phyloP scores from a whole-genome alignment of 129 eudicot species.

The Kitagawia praeruptora region DNA sequence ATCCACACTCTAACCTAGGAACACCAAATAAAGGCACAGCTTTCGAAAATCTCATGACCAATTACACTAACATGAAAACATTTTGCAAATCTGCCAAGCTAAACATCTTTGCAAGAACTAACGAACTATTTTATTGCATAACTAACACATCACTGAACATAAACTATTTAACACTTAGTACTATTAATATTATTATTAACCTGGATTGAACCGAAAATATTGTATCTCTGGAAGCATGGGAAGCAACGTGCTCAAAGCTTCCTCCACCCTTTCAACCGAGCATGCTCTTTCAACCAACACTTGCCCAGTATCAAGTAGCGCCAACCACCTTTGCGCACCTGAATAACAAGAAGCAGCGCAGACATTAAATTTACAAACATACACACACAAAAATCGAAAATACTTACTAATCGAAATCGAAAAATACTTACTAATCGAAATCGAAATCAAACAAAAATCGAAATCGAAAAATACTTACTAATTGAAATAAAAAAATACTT shows the following conservation, averaged over 20 bases:
- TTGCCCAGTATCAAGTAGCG: slow-evolving; percentile 94
- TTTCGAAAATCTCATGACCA: not conserved
- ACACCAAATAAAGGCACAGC: not conserved
- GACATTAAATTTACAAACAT: no score
- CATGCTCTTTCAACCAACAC: slow-evolving; percentile 98
- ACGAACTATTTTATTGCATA: not conserved
- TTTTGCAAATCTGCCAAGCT: not conserved
- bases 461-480: no score
- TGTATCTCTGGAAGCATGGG: slow-evolving; percentile 96
- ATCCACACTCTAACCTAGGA: not conserved
- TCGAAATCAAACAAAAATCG: no score
- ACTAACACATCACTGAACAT: slow-evolving; percentile 1
- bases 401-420: no score
- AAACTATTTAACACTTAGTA: not conserved
- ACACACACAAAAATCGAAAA: no score
- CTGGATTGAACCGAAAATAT: slow-evolving; percentile 96
- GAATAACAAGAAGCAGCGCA: no score
- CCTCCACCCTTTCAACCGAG: slow-evolving; percentile 96
- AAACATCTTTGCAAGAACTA: not conserved
- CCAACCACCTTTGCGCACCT: slow-evolving; percentile 98
- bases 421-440: no score
- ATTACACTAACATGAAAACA: not conserved
- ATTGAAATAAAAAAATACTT: no score
- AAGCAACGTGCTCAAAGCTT: slow-evolving; percentile 78
- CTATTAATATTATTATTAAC: slow-evolving; percentile 21